Evolutionary conservation across 2,329 filamentous ascomycete genomes (phyloP).

Genomic region (Harringtonia lauricola): DNA sequence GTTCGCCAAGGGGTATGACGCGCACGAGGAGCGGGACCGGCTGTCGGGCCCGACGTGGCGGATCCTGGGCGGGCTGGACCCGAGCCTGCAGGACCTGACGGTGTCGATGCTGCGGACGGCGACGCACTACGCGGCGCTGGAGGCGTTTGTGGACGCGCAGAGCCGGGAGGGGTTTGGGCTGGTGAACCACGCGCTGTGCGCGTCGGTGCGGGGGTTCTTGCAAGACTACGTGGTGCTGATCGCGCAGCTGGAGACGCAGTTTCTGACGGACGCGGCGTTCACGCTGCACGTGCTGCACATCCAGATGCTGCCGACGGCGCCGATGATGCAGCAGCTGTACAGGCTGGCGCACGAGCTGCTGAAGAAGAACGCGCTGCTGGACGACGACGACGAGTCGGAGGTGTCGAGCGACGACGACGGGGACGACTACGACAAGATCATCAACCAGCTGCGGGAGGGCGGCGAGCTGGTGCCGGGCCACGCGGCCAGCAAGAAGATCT

Average conservation of each 20-base stretch:
- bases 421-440: conserved; percentile 83
- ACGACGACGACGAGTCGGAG: conserved; percentile 62
- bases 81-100: conserved; percentile 79
- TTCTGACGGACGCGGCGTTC: conserved; percentile 78
- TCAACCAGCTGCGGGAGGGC: conserved; percentile 80
- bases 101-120: conserved; percentile 87
- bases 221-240: conserved; percentile 92
- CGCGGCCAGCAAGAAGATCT: conserved; percentile 80
- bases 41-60: conserved; percentile 73
- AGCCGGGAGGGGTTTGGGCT: conserved; percentile 87
- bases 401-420: conserved; percentile 63
- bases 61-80: conserved; percentile 74
- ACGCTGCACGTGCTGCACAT: conserved; percentile 90
- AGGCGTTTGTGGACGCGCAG: conserved; percentile 89
- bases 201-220: conserved; percentile 81
- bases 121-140: conserved; percentile 82
- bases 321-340: conserved; percentile 87
- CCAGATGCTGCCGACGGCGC: conserved; percentile 78
- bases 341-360: conserved; percentile 78
- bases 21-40: conserved; percentile 74
- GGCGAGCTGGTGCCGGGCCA: conserved; percentile 70
- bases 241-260: conserved; percentile 86
- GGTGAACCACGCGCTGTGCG: conserved; percentile 91
- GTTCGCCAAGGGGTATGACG: conserved; percentile 73
- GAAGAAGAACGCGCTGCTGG: conserved; percentile 76